Base-by-base conservation (phyloP, 2,329 filamentous ascomycete species). In the Lachnellula cervina region DNA sequence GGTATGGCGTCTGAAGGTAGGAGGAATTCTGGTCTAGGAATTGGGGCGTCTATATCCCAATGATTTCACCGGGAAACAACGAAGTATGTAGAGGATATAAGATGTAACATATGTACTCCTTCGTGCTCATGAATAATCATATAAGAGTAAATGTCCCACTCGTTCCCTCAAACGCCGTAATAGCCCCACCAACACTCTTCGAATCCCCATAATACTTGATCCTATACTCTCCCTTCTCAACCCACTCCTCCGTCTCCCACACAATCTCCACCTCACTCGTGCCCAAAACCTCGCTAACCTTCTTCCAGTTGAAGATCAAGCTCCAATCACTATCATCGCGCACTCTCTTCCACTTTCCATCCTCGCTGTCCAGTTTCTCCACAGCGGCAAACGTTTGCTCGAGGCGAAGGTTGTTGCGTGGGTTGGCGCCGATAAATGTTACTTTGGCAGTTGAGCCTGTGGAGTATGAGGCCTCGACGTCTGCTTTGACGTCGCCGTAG, bases 341-440 rank as follows among this genome's bases (percentile, higher is more conserved):
- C 2, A 94, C 80, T 42, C 75, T 77, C 7, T 71, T 73, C 93
- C 93, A 97, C 0, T 51, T 65, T 14, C 68, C 74, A 28, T 63
- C 72, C 54, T 68, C 66, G 40, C 64, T 61, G 35, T 77, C 69
- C 48, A 82, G 76, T 66, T 76, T 77, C 74, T 97, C 91, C 0
- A 97, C 80, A 0, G 88, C 82, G 0, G 86, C 86, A 70, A 84
- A 97, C 0, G 90, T 96, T 2, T 78, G 79, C 65, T 89, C 92
- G 2, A 90, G 82, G 2, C 84, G 82, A 32, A 97, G 81, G 61
- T 96, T 88, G 70, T 97, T 97, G 32, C 93, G 82, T 16, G 93
- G 93, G 66, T 96, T 96, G 1, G 92, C 92, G 16, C 87, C 93
- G 2, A 93, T 82, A 70, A 97, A 97, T 0, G 78, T 84, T 0